Conservation (phyloP, 768 basidiomycete genomes). For the Collybia nuda region DNA sequence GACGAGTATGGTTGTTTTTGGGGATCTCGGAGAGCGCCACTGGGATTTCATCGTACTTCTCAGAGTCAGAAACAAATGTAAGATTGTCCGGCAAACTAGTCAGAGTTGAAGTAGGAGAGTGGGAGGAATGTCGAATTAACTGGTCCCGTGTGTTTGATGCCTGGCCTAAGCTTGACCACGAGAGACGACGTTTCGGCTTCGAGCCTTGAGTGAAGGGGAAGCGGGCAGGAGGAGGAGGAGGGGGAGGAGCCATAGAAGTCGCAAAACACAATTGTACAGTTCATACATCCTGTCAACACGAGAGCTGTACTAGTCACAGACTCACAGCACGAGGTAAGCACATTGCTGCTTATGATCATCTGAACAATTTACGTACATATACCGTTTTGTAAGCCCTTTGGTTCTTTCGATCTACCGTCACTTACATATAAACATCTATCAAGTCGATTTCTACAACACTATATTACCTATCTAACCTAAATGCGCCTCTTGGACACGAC, state of each 20-base stretch:
- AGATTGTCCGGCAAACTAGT: constrained; percentile 45
- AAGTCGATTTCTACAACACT: too few relatives aligned
- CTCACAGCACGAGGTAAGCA: too few relatives aligned
- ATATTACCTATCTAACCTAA: too few relatives aligned
- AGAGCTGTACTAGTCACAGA: too few relatives aligned
- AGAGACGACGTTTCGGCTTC: constrained; percentile 41
- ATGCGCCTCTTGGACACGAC: too few relatives aligned
- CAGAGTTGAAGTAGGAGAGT: constrained; percentile 43
- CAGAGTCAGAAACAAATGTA: constrained; percentile 63
- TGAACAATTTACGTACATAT: too few relatives aligned
- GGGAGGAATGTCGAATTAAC: constrained; percentile 39
- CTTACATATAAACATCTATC: too few relatives aligned
- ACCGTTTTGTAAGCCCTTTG: too few relatives aligned
- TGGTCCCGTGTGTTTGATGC: constrained; percentile 22
- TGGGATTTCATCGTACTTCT: constrained; percentile 53
- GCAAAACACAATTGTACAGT: constrained; percentile 16
- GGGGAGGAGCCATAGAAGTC: constrained; percentile 50
- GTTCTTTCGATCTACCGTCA: too few relatives aligned
- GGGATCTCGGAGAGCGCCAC: constrained; percentile 27
- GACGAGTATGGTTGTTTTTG: constrained; percentile 36
- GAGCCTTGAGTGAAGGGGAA: constrained; percentile 54
- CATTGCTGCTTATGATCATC: too few relatives aligned
- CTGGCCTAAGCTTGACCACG: constrained; percentile 41
- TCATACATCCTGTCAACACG: background rate
- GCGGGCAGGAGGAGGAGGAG: constrained; percentile 52